Base-by-base conservation (phyloP, 2,329 filamentous ascomycete species). In the Trichoderma sp. region DNA sequence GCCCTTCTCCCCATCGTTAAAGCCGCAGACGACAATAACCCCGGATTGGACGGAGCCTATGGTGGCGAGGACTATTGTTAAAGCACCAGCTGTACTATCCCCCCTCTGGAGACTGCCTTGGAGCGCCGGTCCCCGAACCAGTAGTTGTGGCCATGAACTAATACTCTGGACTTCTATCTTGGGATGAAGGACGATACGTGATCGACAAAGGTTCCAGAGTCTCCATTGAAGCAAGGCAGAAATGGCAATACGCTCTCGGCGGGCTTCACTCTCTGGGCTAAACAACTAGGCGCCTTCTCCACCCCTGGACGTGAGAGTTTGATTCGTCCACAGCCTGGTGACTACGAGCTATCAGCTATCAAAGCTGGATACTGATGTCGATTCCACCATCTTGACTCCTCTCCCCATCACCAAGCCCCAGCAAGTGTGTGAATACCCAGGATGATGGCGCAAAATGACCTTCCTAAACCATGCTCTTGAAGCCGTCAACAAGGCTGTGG, bases 171-270 rank as follows among this genome's bases (percentile, higher is more conserved):
- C 72, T 75, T 68, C 72, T 75, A 66, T 71, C 67, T 75, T 75
- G 50, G 67, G 74, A 75, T 41, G 33, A 24, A 14, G 29, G n/a
- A 66, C 33, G 59, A 59, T 71, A 66, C 67, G 53, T 72, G 67
- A 72, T 71, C 33, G 67, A 75, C 74, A 75, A 75, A 75, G 74
- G 74, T 75, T 71, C 74, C 74, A 53, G 33, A 8, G 63, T 41
- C 53, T 59, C 50, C 56, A 35, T 62, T 31, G 60, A 35, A 72
- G n/a, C 38, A 24, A 50, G 56, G 68, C 68, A 72, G 69, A 72
- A 72, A 38, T n/a, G 60, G 71, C 35, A n/a, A 38, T 73, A 50
- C 60, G 11, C n/a, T 64, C 69, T 72, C 59, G 69, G 69, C 41
- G 29, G 64, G 45, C 45, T 21, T 69, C 56, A 21, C 73, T 64